These are phyloP conservation scores for Metschnikowia proteae DNA, from an alignment of 805 yeast species.

Conservation along the genomic window DNA sequence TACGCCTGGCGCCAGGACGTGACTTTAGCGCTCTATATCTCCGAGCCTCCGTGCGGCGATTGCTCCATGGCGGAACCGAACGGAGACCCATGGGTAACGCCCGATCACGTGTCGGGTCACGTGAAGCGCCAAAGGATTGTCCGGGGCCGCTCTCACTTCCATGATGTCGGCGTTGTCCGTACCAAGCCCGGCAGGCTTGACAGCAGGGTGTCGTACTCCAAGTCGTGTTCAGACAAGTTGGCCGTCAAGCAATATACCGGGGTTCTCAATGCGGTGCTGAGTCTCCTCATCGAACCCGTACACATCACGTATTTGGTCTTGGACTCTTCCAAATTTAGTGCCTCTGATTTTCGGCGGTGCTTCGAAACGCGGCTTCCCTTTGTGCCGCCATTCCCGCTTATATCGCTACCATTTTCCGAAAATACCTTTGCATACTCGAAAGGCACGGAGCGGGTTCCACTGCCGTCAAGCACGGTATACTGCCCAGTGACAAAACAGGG, in stretches of 20 bases:
- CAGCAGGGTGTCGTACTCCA: constrained; percentile 65
- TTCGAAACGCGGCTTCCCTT: constrained; percentile 27
- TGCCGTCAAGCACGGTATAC: constrained; percentile 29
- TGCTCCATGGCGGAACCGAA: constrained; percentile 53
- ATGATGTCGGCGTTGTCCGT: constrained; percentile 60
- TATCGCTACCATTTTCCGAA: constrained; percentile 19
- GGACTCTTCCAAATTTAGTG: constrained; percentile 29
- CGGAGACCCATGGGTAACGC: constrained; percentile 15
- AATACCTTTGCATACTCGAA: constrained; percentile 28
- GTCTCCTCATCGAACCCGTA: constrained; percentile 30
- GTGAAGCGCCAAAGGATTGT: constrained; percentile 15
- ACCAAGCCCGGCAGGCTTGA: constrained; percentile 93
- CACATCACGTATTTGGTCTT: constrained; percentile 50
- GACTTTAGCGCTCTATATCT: constrained; percentile 55
- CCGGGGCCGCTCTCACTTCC: constrained; percentile 65
- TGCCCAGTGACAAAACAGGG: constrained; percentile 19
- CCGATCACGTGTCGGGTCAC: not conserved
- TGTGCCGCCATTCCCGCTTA: constrained; percentile 14
- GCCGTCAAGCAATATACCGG: constrained; percentile 60
- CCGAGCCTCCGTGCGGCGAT: constrained; percentile 91
- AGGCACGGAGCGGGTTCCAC: constrained; percentile 20
- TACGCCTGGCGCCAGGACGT: constrained; percentile 28
- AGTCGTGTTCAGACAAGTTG: constrained; percentile 87
- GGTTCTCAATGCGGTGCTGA: constrained; percentile 45
- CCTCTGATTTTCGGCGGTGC: constrained; percentile 38